Percentiles rank a stretch among this genome's conserved stretches.
phyloP scores from a whole-genome alignment of 345 rosid genomes.

The Eucalyptus sp. region DNA sequence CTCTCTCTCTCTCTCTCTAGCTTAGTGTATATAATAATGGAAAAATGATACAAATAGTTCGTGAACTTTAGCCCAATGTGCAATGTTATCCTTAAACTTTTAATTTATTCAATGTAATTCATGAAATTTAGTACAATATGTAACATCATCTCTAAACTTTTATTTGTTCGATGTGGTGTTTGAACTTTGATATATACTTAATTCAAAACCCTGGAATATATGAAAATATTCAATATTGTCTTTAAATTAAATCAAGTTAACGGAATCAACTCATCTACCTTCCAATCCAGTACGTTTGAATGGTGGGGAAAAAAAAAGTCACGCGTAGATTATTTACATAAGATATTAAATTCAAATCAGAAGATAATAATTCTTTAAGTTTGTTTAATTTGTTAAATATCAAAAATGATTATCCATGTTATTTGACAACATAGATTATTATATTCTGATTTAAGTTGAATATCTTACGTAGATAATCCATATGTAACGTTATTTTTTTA shows the following conservation, averaged over 20 bases:
- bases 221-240: neutral
- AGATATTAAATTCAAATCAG: neutral
- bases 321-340: no score
- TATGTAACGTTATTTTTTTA: neutral
- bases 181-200: neutral
- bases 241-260: neutral
- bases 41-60: neutral
- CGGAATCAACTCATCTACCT: neutral
- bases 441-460: no score
- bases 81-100: accelerated
- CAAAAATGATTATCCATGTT: neutral
- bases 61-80: neutral
- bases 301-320: neutral
- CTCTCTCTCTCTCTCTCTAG: neutral
- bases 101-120: neutral
- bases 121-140: no score
- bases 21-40: neutral
- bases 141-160: neutral
- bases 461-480: neutral
- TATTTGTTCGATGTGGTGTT: no score
- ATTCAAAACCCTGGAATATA: neutral
- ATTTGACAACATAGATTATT: neutral
- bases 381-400: neutral
- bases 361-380: neutral
- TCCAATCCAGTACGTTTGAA: neutral